Percentiles rank a stretch among this genome's conserved stretches.
phyloP scores from a whole-genome alignment of 2,329 filamentous ascomycete species.

The Sordariomycetes sp. region DNA sequence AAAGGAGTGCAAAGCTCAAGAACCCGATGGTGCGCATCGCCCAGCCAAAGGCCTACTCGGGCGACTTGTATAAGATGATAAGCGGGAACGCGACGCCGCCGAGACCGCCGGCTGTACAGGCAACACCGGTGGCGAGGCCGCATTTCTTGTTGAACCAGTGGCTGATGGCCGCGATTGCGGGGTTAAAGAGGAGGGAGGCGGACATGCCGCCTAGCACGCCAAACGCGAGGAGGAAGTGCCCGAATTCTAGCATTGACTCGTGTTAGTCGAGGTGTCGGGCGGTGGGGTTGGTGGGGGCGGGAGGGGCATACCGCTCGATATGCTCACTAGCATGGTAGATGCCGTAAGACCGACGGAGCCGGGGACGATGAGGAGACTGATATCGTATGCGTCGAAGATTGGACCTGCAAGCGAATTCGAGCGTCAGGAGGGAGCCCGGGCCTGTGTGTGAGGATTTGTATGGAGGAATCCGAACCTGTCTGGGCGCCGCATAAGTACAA shows the following conservation, averaged over 20 bases:
- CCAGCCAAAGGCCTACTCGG: slow-evolving; percentile 17
- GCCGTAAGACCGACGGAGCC: neutral
- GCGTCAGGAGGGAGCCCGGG: neutral
- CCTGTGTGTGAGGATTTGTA: neutral
- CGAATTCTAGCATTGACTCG: neutral
- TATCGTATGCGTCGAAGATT: neutral
- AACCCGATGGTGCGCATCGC: slow-evolving; percentile 13
- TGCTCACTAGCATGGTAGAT: neutral
- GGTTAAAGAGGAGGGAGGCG: slow-evolving; percentile 65
- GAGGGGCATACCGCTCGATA: neutral
- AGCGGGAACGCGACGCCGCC: slow-evolving; percentile 42
- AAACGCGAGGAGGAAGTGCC: neutral
- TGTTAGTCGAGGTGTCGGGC: neutral
- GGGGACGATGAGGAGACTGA: neutral
- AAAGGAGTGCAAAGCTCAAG: slow-evolving; percentile 12
- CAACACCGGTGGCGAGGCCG: slow-evolving; percentile 69
- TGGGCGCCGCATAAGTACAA: neutral
- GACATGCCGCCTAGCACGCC: slow-evolving; percentile 38
- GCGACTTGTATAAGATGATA: slow-evolving; percentile 13
- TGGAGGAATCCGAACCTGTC: neutral
- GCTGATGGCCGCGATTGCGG: slow-evolving; percentile 59
- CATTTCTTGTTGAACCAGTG: slow-evolving; percentile 66
- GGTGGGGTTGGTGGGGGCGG: neutral
- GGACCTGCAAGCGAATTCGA: neutral
- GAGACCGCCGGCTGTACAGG: slow-evolving; percentile 49